A percentile compares a stretch with the other conserved stretches of the same genome.
phyloP scores from a whole-genome alignment of 805 yeast species.

The Millerozyma miso region DNA sequence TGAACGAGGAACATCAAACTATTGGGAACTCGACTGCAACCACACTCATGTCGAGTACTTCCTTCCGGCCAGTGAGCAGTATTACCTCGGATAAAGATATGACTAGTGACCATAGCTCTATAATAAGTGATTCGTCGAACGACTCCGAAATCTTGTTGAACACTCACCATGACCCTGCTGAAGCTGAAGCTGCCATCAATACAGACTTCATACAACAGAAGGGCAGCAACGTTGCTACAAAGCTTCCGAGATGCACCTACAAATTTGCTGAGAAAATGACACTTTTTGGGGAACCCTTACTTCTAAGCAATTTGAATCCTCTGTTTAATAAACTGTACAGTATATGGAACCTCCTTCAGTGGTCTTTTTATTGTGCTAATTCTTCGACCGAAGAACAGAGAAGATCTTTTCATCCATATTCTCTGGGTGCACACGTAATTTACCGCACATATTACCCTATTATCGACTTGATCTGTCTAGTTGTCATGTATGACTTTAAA shows the following conservation, averaged over 20 bases:
- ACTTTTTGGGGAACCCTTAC: slow-evolving; percentile 29
- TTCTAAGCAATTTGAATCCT: slow-evolving; percentile 22
- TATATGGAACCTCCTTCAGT: slow-evolving; percentile 29
- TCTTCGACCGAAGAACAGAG: slow-evolving; percentile 17
- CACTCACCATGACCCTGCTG: too few species aligned
- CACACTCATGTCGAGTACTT: not conserved
- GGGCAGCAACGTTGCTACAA: too few species aligned
- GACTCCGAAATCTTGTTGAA: not conserved
- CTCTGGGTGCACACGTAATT: slow-evolving; percentile 19
- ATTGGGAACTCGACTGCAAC: not conserved
- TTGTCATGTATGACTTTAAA: slow-evolving; percentile 14
- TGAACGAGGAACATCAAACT: not conserved
- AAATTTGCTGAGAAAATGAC: slow-evolving; percentile 8
- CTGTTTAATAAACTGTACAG: slow-evolving; percentile 13
- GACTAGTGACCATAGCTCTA: slow-evolving; percentile 2
- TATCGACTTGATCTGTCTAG: slow-evolving; percentile 16
- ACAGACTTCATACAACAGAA: too few species aligned
- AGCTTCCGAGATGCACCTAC: too few species aligned
- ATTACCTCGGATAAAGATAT: too few species aligned
- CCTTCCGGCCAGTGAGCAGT: too few species aligned
- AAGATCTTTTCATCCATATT: slow-evolving; percentile 13
- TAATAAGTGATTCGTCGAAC: slow-evolving; percentile 9
- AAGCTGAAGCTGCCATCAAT: too few species aligned
- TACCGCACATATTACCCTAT: slow-evolving; percentile 19
- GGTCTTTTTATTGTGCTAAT: slow-evolving; percentile 36